phyloP scores from a whole-genome alignment of 345 rosid species.

The Eucalyptus sideroxylon region DNA sequence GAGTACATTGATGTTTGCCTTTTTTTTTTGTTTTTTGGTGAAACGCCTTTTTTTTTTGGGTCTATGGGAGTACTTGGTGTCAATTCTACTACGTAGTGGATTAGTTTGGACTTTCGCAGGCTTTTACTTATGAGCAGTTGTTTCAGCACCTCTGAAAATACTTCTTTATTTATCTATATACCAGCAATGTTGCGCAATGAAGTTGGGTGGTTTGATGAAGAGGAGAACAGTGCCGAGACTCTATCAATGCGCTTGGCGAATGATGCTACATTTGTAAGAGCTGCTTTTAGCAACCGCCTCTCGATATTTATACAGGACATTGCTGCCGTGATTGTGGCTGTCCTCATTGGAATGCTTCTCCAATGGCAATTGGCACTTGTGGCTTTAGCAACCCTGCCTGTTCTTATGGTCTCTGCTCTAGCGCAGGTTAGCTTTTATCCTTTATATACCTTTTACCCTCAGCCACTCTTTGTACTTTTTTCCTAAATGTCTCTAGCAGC shows the following conservation, averaged over 20 bases:
- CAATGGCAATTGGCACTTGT: constrained; percentile 93
- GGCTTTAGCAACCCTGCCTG: constrained; percentile 87
- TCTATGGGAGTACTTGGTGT: not conserved
- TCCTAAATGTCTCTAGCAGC: not conserved
- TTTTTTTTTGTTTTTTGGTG: not conserved
- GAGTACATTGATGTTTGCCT: not conserved
- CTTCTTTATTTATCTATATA: not conserved
- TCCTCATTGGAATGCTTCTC: constrained; percentile 79
- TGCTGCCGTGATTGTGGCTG: constrained; percentile 84
- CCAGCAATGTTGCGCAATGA: constrained; percentile 99
- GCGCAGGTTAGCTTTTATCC: not conserved
- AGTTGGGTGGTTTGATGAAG: constrained; percentile 99
- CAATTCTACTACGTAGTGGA: not conserved
- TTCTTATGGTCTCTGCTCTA: constrained; percentile 72
- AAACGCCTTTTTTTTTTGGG: no score
- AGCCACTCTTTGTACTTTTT: not conserved
- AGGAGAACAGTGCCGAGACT: constrained; percentile 92
- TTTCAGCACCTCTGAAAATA: not conserved
- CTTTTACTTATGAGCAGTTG: not conserved
- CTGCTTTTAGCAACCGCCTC: constrained; percentile 98
- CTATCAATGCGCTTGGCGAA: constrained; percentile 98
- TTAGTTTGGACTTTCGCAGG: not conserved
- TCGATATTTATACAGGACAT: constrained; percentile 94
- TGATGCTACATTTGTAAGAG: constrained; percentile 99
- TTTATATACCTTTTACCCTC: not conserved